A percentile compares a stretch with the other conserved stretches of the same genome.
These are phyloP conservation scores for Hypholoma sublateritium DNA, from an alignment of 768 basidiomycete species.

Conservation along the genomic window DNA sequence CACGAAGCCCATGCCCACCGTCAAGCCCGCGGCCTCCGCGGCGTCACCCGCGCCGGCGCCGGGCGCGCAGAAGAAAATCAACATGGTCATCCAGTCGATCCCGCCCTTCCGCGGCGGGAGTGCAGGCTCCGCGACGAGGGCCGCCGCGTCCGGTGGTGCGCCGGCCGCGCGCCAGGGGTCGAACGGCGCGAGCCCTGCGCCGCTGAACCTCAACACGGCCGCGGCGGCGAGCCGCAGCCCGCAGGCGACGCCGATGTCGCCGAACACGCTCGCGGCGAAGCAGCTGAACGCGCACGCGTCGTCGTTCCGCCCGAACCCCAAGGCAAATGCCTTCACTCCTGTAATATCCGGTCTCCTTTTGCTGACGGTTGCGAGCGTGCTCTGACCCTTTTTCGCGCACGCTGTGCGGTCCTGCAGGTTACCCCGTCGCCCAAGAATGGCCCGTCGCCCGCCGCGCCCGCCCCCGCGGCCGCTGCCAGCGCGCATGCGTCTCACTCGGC, in stretches of 20 bases:
- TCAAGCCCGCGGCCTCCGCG: background rate
- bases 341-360: constrained; percentile 36
- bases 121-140: constrained; percentile 3
- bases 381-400: constrained; percentile 15
- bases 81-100: constrained; percentile 86
- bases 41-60: constrained; percentile 27
- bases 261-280: constrained; percentile 48
- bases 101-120: constrained; percentile 80
- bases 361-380: constrained; percentile 20
- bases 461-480: constrained; percentile 1
- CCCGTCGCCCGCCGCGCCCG: constrained; percentile 9
- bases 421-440: constrained; percentile 45
- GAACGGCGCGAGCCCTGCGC: constrained; percentile 11
- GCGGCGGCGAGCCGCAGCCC: constrained; percentile 3
- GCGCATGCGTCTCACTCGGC: constrained; percentile 34
- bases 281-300: constrained; percentile 87
- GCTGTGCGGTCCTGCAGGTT: constrained; percentile 30
- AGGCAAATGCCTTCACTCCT: constrained; percentile 75
- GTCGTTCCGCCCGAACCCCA: constrained; percentile 87
- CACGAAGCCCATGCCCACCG: background rate
- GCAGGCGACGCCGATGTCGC: constrained; percentile 39
- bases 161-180: constrained; percentile 8
- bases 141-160: constrained; percentile 24
- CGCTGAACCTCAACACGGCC: constrained; percentile 16
- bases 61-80: constrained; percentile 45